phyloP scores from a whole-genome alignment of 2,329 filamentous ascomycete genomes.

The Lasiodiplodia sp. region DNA sequence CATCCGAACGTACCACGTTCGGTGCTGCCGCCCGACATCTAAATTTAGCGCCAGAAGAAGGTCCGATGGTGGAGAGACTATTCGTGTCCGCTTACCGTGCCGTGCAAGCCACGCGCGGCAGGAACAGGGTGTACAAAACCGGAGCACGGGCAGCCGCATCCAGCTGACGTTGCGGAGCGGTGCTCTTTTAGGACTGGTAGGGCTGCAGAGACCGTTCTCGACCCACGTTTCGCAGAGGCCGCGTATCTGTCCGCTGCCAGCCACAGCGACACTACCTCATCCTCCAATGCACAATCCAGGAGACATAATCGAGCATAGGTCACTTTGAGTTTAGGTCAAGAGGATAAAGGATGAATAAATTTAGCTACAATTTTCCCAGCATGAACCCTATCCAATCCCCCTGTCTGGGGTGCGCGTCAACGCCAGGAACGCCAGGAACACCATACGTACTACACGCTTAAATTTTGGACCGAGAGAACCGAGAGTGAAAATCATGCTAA shows the following conservation, averaged over 20 bases:
- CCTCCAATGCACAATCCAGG: conserved; percentile 2
- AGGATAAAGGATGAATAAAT: not conserved
- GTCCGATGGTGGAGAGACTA: conserved; percentile 1
- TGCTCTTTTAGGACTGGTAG: not conserved
- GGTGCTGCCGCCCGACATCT: not conserved
- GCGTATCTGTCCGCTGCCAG: conserved; percentile 3
- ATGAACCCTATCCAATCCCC: not conserved
- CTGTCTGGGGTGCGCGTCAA: conserved; percentile 1
- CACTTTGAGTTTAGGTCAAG: not conserved
- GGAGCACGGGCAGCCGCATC: not conserved
- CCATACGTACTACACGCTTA: not conserved
- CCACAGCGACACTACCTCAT: not conserved
- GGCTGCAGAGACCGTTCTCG: not conserved
- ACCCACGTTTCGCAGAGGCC: not conserved
- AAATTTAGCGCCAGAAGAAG: not conserved
- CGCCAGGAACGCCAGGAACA: conserved; percentile 18
- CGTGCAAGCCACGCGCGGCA: not conserved
- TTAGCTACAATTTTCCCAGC: conserved; percentile 11
- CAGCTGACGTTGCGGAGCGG: not conserved
- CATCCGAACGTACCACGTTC: conserved; percentile 6
- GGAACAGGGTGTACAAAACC: not conserved
- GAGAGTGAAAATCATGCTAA: not conserved
- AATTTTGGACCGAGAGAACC: not conserved
- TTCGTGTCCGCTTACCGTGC: conserved; percentile 3
- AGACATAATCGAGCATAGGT: not conserved